phyloP scores from a whole-genome alignment of 768 basidiomycete genomes.

The Amanita rimosa region DNA sequence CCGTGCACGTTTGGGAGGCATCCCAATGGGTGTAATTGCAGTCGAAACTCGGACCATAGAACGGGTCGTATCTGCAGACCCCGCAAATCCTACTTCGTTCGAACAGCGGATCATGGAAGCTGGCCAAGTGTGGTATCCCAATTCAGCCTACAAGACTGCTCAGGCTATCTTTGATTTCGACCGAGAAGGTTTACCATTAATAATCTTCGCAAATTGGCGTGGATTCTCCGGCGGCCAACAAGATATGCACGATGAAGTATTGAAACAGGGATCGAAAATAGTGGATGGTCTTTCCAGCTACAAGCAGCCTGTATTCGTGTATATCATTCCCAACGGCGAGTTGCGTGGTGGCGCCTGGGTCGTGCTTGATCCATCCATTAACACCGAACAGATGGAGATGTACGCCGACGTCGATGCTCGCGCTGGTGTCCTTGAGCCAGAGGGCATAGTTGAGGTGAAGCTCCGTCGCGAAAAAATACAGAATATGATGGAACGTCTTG shows the following conservation, averaged over 20 bases:
- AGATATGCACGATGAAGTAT: conserved; percentile 96
- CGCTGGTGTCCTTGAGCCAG: conserved; percentile 93
- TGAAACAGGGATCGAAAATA: conserved; percentile 97
- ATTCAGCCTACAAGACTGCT: conserved; percentile 98
- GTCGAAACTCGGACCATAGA: conserved; percentile 98
- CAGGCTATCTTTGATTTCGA: conserved; percentile 99
- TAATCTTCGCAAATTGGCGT: conserved; percentile 99
- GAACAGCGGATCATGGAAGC: conserved; percentile 99
- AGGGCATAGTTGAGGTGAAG: conserved; percentile 97
- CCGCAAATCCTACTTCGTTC: conserved; percentile 92
- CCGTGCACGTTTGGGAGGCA: conserved; percentile 90
- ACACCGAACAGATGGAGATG: conserved; percentile 98
- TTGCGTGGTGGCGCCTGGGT: conserved; percentile 99
- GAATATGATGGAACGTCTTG: conserved; percentile 87
- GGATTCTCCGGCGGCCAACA: conserved; percentile 99
- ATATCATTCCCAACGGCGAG: conserved; percentile 97
- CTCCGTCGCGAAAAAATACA: conserved; percentile 92
- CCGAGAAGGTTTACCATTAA: conserved; percentile 90
- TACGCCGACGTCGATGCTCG: conserved; percentile 94
- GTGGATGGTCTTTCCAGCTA: conserved; percentile 96
- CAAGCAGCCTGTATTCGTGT: conserved; percentile 96
- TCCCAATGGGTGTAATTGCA: conserved; percentile 96
- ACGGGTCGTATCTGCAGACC: conserved; percentile 93
- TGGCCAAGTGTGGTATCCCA: conserved; percentile 99
- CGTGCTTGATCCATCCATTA: conserved; percentile 96